Percentiles rank a stretch among this genome's conserved stretches.
phyloP scores from a whole-genome alignment of 768 basidiomycete genomes.

The Pleurotus citrinopileatus region DNA sequence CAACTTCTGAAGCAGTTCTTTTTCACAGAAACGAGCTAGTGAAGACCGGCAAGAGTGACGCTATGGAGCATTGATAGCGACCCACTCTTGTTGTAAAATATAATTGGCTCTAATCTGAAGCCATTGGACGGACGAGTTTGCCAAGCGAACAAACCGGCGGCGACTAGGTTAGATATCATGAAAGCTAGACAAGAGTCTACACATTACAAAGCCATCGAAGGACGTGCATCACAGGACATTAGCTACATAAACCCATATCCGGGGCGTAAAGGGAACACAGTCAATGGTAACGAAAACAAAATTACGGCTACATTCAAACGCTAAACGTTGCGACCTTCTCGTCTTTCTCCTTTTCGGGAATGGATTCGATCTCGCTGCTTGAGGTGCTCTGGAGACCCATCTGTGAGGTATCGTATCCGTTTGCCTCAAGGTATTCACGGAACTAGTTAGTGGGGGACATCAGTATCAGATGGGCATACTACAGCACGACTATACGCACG shows the following conservation, averaged over 20 bases:
- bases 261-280: background rate
- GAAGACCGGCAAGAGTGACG: constrained; percentile 48
- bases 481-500: constrained; percentile 32
- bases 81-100: too few relatives aligned
- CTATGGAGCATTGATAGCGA: constrained; percentile 52
- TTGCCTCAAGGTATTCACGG: constrained; percentile 73
- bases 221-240: background rate
- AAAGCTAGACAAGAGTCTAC: background rate
- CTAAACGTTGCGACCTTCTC: background rate
- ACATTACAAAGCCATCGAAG: background rate
- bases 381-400: constrained; percentile 53
- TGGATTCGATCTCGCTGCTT: constrained; percentile 7
- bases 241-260: constrained; percentile 3
- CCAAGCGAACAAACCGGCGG: too few relatives aligned
- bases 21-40: constrained; percentile 55
- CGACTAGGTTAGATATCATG: too few relatives aligned
- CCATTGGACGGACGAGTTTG: too few relatives aligned
- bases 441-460: constrained; percentile 42
- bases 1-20: background rate
- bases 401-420: constrained; percentile 75
- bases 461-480: background rate
- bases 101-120: background rate
- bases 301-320: background rate
- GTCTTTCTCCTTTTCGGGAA: background rate
- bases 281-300: background rate